Conservation (phyloP, 23 red algal species). For the Gracilaria caudata region DNA sequence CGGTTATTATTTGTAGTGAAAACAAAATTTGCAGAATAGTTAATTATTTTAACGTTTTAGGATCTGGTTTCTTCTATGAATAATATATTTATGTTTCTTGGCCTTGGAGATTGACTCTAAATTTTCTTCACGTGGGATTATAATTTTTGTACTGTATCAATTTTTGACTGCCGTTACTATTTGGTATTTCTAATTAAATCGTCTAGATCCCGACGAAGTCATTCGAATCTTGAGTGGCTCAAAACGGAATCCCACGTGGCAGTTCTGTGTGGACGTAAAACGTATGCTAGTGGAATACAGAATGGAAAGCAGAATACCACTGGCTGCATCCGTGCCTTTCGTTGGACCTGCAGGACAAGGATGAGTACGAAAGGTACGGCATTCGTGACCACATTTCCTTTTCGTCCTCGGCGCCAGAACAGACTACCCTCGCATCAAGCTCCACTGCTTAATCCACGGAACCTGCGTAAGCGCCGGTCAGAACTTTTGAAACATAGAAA, state of each 20-base stretch:
- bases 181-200: too few relatives aligned
- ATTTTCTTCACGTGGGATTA: too few relatives aligned
- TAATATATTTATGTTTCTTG: too few relatives aligned
- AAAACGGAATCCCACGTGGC: conserved; percentile 24
- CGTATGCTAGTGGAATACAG: neutral
- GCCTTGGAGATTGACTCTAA: too few relatives aligned
- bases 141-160: too few relatives aligned
- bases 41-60: too few relatives aligned
- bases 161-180: too few relatives aligned
- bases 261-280: conserved; percentile 21
- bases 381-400: neutral
- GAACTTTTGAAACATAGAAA: neutral
- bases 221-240: too few relatives aligned
- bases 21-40: too few relatives aligned
- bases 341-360: neutral
- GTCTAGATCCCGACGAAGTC: too few relatives aligned
- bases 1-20: too few relatives aligned
- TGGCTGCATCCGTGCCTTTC: neutral
- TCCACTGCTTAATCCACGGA: neutral
- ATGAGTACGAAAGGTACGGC: neutral
- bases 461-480: neutral
- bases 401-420: neutral
- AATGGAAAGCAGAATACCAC: neutral
- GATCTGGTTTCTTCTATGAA: too few relatives aligned
- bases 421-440: neutral